These are phyloP conservation scores for Murraya koenigii DNA, from an alignment of 345 rosid genomes.

Conservation along the genomic window DNA sequence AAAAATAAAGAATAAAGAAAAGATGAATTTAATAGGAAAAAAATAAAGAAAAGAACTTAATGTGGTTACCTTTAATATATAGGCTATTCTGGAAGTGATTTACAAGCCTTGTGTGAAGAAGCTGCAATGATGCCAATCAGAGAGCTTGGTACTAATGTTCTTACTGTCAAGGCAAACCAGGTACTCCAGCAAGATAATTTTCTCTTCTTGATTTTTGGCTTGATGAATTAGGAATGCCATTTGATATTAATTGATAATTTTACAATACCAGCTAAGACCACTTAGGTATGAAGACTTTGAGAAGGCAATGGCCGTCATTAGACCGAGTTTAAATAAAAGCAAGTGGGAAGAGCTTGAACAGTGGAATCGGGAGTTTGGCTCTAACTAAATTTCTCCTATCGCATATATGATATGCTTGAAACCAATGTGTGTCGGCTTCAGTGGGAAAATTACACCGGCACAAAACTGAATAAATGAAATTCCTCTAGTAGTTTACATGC, in stretches of 20 bases:
- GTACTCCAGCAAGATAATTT: constrained; percentile 31
- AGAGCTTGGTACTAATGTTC: constrained; percentile 88
- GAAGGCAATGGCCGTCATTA: constrained; percentile 79
- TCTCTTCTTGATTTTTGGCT: not conserved
- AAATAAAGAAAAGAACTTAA: not conserved
- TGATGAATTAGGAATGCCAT: not conserved
- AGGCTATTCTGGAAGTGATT: constrained; percentile 99
- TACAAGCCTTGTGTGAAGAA: constrained; percentile 98
- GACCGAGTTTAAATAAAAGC: constrained; percentile 87
- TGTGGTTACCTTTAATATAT: constrained; percentile 3
- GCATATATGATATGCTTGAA: not conserved
- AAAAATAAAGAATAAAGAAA: not conserved
- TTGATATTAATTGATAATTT: not conserved
- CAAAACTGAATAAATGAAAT: not conserved
- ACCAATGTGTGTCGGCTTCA: not conserved
- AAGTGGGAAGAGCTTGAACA: constrained; percentile 91
- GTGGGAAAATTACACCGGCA: not conserved
- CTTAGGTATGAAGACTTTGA: constrained; percentile 71
- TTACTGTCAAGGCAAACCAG: constrained; percentile 80
- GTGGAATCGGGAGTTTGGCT: constrained; percentile 90
- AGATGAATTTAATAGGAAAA: not conserved
- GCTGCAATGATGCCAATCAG: constrained; percentile 99
- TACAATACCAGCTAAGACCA: constrained; percentile 62
- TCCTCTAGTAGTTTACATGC: not conserved
- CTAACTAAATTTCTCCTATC: constrained; percentile 32